Evolutionary conservation across 1,284 basidiomycete genomes (phyloP), one percentile per base, ranked within the genome.

Genomic region (Cerioporus squamosus): DNA sequence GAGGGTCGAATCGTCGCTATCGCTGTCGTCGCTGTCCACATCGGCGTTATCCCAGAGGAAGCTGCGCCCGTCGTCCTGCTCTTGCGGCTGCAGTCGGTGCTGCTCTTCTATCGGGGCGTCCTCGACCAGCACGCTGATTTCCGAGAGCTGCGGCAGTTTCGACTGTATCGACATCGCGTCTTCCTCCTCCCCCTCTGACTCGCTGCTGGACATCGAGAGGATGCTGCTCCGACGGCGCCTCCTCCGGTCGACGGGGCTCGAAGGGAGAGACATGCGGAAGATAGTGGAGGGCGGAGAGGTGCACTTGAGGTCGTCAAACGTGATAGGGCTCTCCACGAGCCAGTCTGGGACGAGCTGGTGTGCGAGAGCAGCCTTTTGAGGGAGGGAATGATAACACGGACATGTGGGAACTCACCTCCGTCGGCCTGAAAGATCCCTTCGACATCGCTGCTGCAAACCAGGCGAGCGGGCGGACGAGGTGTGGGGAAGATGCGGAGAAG

Each of bases 281-380:
- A 65, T 60, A 7, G 63, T 65, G 12, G 60, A 58, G 23, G 60
- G 61, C 6, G 61, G 55, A 17, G 58, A 58, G 15, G 58, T 59
- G 49, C 54, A 59, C 5, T 55, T 56, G 43, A 64, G 50, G 63
- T 64, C 63, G 43, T 61, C 63, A 43, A 61, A 56, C 2, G 60
- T 64, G 50, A 64, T 57, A 4, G 63, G 63, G 44, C 60, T 60
- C 20, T 64, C 60, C n/a, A 53, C 55, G 44, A 65, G 59, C 63
- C 60, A 65, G 24, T 61, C 63, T 20, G 63, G 63, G n/a, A 45
- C 23, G 33, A 59, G 56, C 59, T 64, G 53, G 10, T n/a, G 44
- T 22, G 18, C 20, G 9, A 49, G n/a, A 2, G 31, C 33, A 12
- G 38, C 20, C 33, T 38, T 22, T 15, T 7, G 9, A 17, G 20